Base-by-base conservation (phyloP, 2,329 filamentous ascomycete species). In the Huntiella omanensis region DNA sequence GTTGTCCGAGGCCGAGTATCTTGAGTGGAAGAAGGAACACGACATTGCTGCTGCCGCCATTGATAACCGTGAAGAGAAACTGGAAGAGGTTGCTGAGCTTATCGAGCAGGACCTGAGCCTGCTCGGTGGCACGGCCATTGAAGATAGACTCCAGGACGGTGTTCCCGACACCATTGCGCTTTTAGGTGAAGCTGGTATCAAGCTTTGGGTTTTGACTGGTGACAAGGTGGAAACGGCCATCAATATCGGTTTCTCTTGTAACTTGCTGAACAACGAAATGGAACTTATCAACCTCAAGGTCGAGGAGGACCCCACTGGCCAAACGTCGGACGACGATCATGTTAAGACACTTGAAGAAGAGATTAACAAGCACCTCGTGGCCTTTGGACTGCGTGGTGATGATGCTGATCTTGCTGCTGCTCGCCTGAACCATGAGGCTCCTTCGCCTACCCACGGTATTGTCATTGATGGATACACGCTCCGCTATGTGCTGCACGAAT, bases 211-310 rank as follows among this genome's bases (percentile, higher is more conserved):
- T 46, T 67, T 98, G 53, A 98, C 91, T 12, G 91, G 92, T 52
- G 91, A 98, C 69, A 98, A 96, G 63, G 88, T 96, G 32, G 91
- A 98, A 64, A 98, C 91, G 17, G 91, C 92, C 49, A 98, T 98
- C 75, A 98, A 98, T 64, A 98, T 98, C 58, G 91, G 91, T 2
- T 98, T 96, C 63, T 98, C 92, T 8, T 98, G 92, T 67, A 98
- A 98, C 55, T 70, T 98, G 32, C 73, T 98, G 47, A 86, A 88
- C 63, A 98, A 95, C 61, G 84, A 94, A 54, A 95, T 98, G 91
- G 91, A 98, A 54, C 67, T 98, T 51, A 83, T 98, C 52, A 76
- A 93, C 42, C 70, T 98, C 54, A 92, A 92, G 58, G 71, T 91
- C 28, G 74, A 83, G 1, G 84, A 93, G 52, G 80, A 86, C 47